phyloP scores from a whole-genome alignment of 176 grass and related monocot genomes.

The Juncus inflexus region DNA sequence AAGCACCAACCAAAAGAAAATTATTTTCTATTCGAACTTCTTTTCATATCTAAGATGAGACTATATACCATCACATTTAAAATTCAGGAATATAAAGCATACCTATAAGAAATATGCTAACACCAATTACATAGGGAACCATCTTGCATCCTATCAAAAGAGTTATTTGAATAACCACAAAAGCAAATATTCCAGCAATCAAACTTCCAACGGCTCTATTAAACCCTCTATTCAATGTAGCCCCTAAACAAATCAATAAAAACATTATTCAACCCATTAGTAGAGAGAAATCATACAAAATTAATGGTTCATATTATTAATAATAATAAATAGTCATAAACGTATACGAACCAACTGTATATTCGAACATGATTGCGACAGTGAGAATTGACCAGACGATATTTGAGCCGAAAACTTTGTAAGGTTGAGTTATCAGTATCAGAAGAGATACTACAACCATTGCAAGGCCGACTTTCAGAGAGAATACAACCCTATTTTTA shows the following conservation, averaged over 20 bases:
- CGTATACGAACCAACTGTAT: slow-evolving; percentile 52
- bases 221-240: slow-evolving; percentile 52
- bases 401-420: slow-evolving; percentile 44
- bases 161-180: slow-evolving; percentile 37
- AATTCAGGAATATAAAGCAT: slow-evolving; percentile 1
- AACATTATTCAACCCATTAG: neutral
- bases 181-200: slow-evolving; percentile 31
- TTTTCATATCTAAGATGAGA: too few species aligned
- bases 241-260: slow-evolving; percentile 38
- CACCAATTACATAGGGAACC: slow-evolving; percentile 41
- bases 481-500: slow-evolving; percentile 34
- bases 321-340: neutral
- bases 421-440: slow-evolving; percentile 34
- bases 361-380: slow-evolving; percentile 58
- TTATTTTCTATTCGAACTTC: too few species aligned
- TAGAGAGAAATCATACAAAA: neutral
- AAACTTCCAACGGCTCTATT: slow-evolving; percentile 41
- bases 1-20: too few species aligned
- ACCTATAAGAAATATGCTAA: slow-evolving; percentile 64
- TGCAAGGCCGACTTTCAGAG: slow-evolving; percentile 44
- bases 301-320: neutral
- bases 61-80: too few species aligned
- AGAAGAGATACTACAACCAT: slow-evolving; percentile 53
- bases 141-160: slow-evolving; percentile 9
- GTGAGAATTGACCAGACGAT: slow-evolving; percentile 55